Evolutionary conservation across 306 rosid species (phyloP).

Genomic region (Glycine soja): DNA sequence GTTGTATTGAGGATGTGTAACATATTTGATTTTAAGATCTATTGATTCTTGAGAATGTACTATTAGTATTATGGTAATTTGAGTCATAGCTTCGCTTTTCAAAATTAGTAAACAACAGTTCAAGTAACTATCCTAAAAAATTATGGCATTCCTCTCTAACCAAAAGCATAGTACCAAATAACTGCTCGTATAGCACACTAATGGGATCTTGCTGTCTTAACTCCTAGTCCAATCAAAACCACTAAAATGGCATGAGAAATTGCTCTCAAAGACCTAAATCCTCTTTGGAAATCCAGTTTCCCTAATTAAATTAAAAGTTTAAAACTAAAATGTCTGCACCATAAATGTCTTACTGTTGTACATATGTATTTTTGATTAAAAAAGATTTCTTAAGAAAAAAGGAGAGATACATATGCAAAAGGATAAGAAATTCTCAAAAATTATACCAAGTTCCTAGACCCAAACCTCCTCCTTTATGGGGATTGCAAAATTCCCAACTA

Average conservation of each 20-base stretch:
- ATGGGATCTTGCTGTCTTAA: slow-evolving; percentile 16
- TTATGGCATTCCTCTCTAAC: slow-evolving; percentile 7
- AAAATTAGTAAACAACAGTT: background rate
- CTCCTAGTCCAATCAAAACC: slow-evolving; percentile 15
- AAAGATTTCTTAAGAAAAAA: no score
- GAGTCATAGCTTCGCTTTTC: background rate
- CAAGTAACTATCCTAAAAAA: slow-evolving; percentile 7
- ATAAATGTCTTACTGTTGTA: background rate
- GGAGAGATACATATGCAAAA: background rate
- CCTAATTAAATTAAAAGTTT: background rate
- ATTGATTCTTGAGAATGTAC: slow-evolving; percentile 1
- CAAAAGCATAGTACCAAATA: slow-evolving; percentile 24
- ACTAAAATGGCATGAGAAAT: slow-evolving; percentile 26
- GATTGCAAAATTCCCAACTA: no score
- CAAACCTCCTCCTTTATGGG: no score
- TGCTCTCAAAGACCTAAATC: slow-evolving; percentile 22
- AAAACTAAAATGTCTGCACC: background rate
- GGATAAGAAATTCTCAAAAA: background rate
- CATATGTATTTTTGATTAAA: background rate
- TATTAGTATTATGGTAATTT: background rate
- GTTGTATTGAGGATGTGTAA: background rate
- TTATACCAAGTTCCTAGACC: background rate
- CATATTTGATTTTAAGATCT: slow-evolving; percentile 17
- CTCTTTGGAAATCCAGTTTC: slow-evolving; percentile 10
- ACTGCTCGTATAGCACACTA: background rate